phyloP scores from a whole-genome alignment of 129 eudicot genomes.

The Mikania micrantha region DNA sequence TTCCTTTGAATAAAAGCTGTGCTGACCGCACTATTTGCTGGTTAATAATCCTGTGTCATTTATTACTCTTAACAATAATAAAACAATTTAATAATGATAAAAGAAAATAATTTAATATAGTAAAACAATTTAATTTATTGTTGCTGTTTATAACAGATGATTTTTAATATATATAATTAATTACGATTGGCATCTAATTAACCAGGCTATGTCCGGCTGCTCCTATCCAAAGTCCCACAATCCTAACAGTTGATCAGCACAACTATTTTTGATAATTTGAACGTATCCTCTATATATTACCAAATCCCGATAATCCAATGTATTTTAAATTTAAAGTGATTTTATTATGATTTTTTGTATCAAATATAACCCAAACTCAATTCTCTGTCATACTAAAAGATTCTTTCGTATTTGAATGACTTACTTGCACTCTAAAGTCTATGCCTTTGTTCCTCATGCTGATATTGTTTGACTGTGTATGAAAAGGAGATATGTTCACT shows the following conservation, averaged over 20 bases:
- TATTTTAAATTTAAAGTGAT: neutral
- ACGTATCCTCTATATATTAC: neutral
- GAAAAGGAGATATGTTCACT: constrained; percentile 77
- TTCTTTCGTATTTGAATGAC: neutral
- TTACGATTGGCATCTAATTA: too few relatives aligned
- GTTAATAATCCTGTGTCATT: too few relatives aligned
- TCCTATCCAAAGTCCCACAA: too few relatives aligned
- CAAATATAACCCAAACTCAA: neutral
- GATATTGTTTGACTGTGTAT: constrained; percentile 13
- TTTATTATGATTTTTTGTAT: neutral
- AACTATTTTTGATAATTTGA: neutral
- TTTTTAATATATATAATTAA: too few relatives aligned
- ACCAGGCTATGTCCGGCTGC: too few relatives aligned
- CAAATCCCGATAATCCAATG: neutral
- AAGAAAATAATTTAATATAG: too few relatives aligned
- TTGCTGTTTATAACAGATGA: too few relatives aligned
- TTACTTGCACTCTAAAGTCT: neutral
- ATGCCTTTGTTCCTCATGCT: neutral
- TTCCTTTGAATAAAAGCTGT: too few relatives aligned
- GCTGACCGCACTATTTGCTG: too few relatives aligned
- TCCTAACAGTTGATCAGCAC: neutral
- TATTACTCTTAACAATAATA: too few relatives aligned
- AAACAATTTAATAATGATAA: too few relatives aligned
- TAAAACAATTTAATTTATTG: too few relatives aligned
- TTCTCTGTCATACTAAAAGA: neutral